Evolutionary conservation across 306 rosid species (phyloP).

Genomic region (Alnus rubra): DNA sequence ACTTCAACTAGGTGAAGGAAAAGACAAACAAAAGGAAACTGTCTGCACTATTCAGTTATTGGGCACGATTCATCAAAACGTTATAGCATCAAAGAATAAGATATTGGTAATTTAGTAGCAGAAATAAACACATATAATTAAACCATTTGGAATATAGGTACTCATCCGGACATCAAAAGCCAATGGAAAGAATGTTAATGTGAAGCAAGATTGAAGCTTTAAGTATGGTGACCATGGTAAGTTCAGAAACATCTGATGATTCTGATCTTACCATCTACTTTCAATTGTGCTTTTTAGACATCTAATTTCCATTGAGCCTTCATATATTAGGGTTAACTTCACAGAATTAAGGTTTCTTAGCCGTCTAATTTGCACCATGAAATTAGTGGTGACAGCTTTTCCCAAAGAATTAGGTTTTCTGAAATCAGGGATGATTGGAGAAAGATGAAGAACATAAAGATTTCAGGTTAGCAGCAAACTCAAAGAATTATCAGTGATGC

Average conservation of each 20-base stretch:
- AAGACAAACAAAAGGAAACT: neutral
- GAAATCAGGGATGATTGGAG: neutral
- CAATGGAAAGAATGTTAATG: neutral
- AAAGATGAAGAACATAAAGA: neutral
- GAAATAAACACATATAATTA: neutral
- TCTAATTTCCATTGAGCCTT: no score
- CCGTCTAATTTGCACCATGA: neutral
- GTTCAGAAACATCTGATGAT: neutral
- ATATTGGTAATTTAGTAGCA: neutral
- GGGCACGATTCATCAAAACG: neutral
- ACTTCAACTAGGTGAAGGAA: neutral
- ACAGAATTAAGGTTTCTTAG: neutral
- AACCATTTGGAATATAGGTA: neutral
- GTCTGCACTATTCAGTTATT: neutral
- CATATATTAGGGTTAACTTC: no score
- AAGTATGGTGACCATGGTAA: neutral
- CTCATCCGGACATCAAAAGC: neutral
- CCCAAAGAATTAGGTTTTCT: neutral
- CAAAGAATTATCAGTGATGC: neutral
- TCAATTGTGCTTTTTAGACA: neutral
- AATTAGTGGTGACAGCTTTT: neutral
- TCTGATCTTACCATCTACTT: neutral
- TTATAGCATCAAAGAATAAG: neutral
- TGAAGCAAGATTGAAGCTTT: constrained; percentile 4
- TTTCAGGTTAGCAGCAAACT: neutral